These are phyloP conservation scores for Carpinus viminea DNA, from an alignment of 306 rosid genomes.

Conservation along the genomic window DNA sequence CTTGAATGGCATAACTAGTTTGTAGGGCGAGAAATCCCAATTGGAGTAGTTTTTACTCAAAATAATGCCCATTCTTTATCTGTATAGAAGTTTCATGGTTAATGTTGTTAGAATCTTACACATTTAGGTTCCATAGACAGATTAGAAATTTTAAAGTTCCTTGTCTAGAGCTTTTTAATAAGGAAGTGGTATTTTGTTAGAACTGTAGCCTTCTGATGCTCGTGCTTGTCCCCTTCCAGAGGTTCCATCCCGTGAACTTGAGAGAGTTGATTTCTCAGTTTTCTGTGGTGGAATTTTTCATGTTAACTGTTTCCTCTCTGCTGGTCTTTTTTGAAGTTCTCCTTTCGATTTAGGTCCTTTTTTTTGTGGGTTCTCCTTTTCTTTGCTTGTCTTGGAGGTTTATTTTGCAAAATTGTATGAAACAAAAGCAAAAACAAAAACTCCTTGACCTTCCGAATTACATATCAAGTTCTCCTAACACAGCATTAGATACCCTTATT, in stretches of 20 bases:
- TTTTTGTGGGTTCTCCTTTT: not conserved
- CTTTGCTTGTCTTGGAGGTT: not conserved
- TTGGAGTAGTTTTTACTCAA: not conserved
- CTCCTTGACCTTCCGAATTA: not conserved
- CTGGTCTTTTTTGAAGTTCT: not conserved
- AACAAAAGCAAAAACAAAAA: not conserved
- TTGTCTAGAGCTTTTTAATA: not conserved
- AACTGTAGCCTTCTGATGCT: not conserved
- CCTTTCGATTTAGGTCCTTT: not conserved
- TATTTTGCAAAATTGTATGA: not conserved
- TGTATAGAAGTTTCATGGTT: not conserved
- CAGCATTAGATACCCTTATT: not conserved
- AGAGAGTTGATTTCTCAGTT: not conserved
- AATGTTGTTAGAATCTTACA: not conserved
- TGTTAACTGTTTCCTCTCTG: not conserved
- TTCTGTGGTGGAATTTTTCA: not conserved
- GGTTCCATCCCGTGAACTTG: not conserved
- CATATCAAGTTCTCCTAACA: not conserved
- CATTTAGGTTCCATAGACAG: not conserved
- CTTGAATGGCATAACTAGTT: not conserved
- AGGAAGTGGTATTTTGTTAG: not conserved
- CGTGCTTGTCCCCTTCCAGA: conserved; percentile 1
- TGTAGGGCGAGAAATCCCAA: not conserved
- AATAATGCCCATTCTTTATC: not conserved
- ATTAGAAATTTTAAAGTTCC: not conserved